phyloP scores from a whole-genome alignment of 2,329 filamentous ascomycete species.

The Cladophialophora immunda region DNA sequence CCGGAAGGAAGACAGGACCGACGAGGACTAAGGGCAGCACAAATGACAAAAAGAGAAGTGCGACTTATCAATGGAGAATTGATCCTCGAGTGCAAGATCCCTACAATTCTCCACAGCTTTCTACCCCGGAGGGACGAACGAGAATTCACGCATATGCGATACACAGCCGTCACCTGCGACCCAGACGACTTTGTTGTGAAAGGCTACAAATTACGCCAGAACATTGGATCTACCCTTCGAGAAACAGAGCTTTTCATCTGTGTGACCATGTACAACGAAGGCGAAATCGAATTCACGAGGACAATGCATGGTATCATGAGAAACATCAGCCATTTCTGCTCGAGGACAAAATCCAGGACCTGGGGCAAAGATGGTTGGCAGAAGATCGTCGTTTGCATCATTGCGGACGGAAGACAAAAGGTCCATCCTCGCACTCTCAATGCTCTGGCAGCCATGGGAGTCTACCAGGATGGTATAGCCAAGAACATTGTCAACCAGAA shows the following conservation, averaged over 20 bases:
- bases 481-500: conserved; percentile 98
- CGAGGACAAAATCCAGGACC: conserved; percentile 86
- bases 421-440: conserved; percentile 94
- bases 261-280: conserved; percentile 99
- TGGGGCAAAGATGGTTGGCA: conserved; percentile 99
- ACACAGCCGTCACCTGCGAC: conserved; percentile 97
- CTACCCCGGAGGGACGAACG: conserved; percentile 89
- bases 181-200: conserved; percentile 89
- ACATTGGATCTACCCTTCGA: conserved; percentile 80
- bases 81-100: conserved; percentile 98
- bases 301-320: conserved; percentile 99
- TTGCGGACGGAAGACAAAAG: conserved; percentile 91
- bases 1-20: conserved; percentile 87
- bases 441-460: conserved; percentile 92
- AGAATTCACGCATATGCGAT: conserved; percentile 98
- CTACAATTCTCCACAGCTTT: conserved; percentile 97
- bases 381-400: conserved; percentile 97
- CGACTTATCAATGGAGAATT: conserved; percentile 97
- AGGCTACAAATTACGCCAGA: conserved; percentile 92
- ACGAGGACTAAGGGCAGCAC: conserved; percentile 83
- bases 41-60: conserved; percentile 93
- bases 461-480: conserved; percentile 97
- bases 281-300: conserved; percentile 93
- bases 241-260: conserved; percentile 97
- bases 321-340: conserved; percentile 97